These are phyloP conservation scores for Senna siamea DNA, from an alignment of 306 rosid genomes.

Conservation along the genomic window DNA sequence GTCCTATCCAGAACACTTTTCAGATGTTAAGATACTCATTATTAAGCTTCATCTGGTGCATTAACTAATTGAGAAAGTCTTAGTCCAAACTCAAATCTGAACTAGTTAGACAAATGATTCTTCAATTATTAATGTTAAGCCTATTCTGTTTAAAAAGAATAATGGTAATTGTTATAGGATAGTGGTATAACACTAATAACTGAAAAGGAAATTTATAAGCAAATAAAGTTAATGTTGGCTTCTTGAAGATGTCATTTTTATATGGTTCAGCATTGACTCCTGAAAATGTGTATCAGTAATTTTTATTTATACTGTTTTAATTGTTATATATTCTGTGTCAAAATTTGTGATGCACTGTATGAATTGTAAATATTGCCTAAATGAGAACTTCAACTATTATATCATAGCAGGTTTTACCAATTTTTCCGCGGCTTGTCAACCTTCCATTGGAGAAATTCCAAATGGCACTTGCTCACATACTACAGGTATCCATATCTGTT, in stretches of 20 bases:
- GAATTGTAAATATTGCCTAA: background rate
- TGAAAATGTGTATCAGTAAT: background rate
- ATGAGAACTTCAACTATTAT: slow-evolving; percentile 39
- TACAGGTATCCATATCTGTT: slow-evolving; percentile 66
- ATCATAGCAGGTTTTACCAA: slow-evolving; percentile 79
- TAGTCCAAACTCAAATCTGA: slow-evolving; percentile 15
- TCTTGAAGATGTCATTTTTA: slow-evolving; percentile 24
- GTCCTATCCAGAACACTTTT: slow-evolving; percentile 6
- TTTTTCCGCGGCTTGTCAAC: slow-evolving; percentile 85
- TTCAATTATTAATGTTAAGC: slow-evolving; percentile 8
- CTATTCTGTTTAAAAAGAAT: slow-evolving; percentile 13
- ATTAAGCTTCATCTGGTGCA: background rate
- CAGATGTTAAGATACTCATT: slow-evolving; percentile 14
- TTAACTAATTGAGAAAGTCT: slow-evolving; percentile 31
- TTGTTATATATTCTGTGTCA: background rate
- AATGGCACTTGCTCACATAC: slow-evolving; percentile 91
- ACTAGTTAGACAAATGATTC: slow-evolving; percentile 6
- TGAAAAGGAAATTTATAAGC: background rate
- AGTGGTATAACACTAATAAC: background rate
- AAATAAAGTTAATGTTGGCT: background rate
- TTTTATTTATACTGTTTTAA: background rate
- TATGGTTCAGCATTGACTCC: slow-evolving; percentile 21
- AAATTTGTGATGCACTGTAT: slow-evolving; percentile 1
- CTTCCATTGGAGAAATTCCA: slow-evolving; percentile 95
- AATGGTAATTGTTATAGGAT: background rate